These are phyloP conservation scores for Ganoderma sinense DNA, from an alignment of 1,284 basidiomycete species.

Conservation along the genomic window DNA sequence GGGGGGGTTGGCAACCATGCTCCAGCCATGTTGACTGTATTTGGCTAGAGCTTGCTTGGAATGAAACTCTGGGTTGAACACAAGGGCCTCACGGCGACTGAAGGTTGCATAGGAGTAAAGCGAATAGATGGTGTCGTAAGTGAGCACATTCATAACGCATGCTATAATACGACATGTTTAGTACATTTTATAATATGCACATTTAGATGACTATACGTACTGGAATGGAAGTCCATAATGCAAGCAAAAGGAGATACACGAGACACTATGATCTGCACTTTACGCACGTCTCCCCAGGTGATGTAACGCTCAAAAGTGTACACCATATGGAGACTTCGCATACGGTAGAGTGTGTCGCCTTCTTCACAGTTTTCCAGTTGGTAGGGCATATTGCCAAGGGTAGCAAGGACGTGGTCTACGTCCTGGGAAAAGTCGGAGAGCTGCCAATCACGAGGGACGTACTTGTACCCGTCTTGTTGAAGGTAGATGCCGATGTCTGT, in stretches of 20 bases:
- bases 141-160: constrained; percentile 54
- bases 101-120: constrained; percentile 46
- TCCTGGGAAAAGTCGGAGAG: no score
- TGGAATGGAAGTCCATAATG: constrained; percentile 53
- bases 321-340: no score
- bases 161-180: constrained; percentile 42
- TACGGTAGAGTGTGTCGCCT: no score
- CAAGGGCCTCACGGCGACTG: constrained; percentile 27
- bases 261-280: constrained; percentile 32
- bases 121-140: constrained; percentile 41
- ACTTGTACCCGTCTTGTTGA: no score
- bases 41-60: constrained; percentile 31
- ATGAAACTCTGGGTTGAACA: constrained; percentile 3
- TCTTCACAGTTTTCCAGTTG: no score
- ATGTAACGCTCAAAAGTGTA: constrained; percentile 24
- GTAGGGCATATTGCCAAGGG: no score
- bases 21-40: constrained; percentile 41
- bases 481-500: no score
- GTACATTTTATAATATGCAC: no score
- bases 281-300: background rate
- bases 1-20: constrained; percentile 21
- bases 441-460: no score
- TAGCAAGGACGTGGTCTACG: no score
- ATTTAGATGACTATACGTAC: constrained; percentile 42
- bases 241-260: constrained; percentile 37